phyloP scores from a whole-genome alignment of 305 asterid genomes.

The Solanum hybrid region DNA sequence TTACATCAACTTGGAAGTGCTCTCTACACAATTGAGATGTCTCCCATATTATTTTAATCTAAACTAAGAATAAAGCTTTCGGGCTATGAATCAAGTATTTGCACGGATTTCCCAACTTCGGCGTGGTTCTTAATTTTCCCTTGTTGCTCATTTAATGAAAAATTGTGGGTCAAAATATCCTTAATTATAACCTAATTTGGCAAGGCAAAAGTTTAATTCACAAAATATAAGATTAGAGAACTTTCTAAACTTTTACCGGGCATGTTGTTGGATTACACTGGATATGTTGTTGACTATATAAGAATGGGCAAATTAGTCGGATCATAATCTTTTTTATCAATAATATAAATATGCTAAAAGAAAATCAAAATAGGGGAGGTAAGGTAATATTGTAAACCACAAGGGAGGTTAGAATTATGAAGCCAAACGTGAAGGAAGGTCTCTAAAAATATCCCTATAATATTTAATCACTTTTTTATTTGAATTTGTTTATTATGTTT shows the following conservation, averaged over 20 bases:
- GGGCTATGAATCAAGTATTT: neutral
- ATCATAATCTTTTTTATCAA: neutral
- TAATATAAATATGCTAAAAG: neutral
- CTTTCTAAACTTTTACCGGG: neutral
- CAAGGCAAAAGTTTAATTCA: neutral
- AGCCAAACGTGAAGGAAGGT: neutral
- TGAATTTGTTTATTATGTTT: neutral
- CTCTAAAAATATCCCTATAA: neutral
- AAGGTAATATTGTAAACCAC: neutral
- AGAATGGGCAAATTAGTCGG: neutral
- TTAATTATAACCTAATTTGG: neutral
- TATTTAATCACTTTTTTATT: neutral
- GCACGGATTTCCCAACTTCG: neutral
- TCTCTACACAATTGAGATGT: neutral
- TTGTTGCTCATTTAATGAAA: neutral
- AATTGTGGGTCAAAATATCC: neutral
- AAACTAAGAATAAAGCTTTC: neutral
- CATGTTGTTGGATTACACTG: neutral
- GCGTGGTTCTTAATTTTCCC: neutral
- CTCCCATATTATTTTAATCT: neutral
- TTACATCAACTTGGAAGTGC: neutral
- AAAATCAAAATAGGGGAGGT: neutral
- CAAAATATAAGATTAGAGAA: neutral
- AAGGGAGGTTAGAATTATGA: neutral
- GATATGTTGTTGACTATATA: neutral